phyloP scores from a whole-genome alignment of 768 basidiomycete species.

The Ephemerocybe angulata region DNA sequence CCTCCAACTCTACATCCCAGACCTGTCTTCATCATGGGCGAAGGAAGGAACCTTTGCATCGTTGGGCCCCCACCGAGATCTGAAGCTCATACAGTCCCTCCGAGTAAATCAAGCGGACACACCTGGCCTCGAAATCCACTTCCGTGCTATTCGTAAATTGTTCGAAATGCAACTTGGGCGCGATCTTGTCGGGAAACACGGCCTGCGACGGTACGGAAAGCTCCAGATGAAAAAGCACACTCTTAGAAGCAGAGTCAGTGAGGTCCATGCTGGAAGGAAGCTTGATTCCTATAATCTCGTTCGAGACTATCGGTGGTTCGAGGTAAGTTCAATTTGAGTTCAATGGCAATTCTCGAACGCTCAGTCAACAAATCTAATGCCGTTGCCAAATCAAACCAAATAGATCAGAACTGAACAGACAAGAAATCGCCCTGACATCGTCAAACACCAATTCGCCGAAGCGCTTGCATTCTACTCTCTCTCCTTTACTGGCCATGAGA shows the following conservation, averaged over 20 bases:
- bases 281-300: background rate
- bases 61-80: background rate
- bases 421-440: background rate
- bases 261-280: background rate
- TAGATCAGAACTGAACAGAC: background rate
- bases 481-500: background rate
- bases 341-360: background rate
- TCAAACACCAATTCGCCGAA: constrained; percentile 13
- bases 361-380: background rate
- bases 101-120: background rate
- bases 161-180: background rate
- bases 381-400: constrained; percentile 3
- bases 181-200: background rate
- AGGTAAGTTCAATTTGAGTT: constrained; percentile 6
- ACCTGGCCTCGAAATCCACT: background rate
- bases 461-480: constrained; percentile 15
- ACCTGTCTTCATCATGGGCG: background rate
- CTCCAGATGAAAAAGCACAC: background rate
- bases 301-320: constrained; percentile 10
- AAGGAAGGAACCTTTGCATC: background rate
- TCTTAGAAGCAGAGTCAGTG: constrained; percentile 11
- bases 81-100: background rate
- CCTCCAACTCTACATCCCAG: constrained; percentile 22
- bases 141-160: background rate
- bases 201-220: constrained; percentile 14